phyloP scores from a whole-genome alignment of 208 protist genomes.

The Naegleria fowleri region DNA sequence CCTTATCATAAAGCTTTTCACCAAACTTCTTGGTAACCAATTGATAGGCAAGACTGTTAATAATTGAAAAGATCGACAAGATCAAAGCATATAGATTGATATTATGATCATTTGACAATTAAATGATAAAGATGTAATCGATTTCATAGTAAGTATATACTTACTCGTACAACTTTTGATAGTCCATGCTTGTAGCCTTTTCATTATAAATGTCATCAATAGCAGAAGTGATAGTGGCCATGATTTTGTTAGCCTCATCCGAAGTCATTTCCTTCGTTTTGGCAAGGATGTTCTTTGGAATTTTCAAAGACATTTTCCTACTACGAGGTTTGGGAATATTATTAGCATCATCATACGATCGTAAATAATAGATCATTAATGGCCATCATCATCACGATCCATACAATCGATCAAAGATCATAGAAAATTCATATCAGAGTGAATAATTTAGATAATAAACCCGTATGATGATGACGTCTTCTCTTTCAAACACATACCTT shows the following conservation, averaged over 20 bases:
- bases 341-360: too few species aligned
- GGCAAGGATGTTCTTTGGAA: background rate
- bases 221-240: background rate
- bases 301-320: background rate
- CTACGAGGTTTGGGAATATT: background rate
- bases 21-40: constrained; percentile 17
- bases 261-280: background rate
- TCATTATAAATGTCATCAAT: constrained; percentile 21
- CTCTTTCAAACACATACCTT: too few species aligned
- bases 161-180: constrained; percentile 23
- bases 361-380: too few species aligned
- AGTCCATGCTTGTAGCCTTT: background rate
- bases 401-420: too few species aligned
- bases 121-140: background rate
- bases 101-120: background rate
- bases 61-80: too few species aligned
- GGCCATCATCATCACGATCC: too few species aligned
- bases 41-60: background rate
- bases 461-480: too few species aligned
- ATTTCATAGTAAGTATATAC: background rate
- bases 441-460: too few species aligned
- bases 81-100: background rate
- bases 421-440: too few species aligned
- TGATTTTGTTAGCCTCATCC: background rate
- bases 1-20: constrained; percentile 9